Evolutionary conservation across 176 grass and related monocot genomes (phyloP).

Genomic region (Carex cristatella): DNA sequence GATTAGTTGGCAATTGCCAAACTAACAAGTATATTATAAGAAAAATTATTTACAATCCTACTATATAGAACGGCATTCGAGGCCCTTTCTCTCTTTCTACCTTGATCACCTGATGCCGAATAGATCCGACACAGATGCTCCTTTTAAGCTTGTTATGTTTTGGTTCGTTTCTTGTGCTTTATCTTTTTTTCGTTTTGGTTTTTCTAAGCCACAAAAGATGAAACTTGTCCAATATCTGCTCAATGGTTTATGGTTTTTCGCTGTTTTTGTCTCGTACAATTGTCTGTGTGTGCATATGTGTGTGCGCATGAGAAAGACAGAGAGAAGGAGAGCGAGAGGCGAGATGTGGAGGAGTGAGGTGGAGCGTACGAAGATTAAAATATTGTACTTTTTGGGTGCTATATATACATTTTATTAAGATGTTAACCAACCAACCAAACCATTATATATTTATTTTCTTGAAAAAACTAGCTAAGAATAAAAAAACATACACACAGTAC

Average conservation of each 20-base stretch:
- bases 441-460: not conserved
- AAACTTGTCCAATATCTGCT: not conserved
- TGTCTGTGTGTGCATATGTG: no score
- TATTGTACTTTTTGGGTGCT: not conserved
- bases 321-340: not conserved
- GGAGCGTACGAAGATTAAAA: not conserved
- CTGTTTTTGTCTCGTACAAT: not conserved
- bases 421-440: not conserved
- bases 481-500: not conserved
- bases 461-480: not conserved
- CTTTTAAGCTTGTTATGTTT: not conserved
- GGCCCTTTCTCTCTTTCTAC: no score
- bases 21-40: no score
- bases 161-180: not conserved
- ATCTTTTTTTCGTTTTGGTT: not conserved
- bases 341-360: not conserved
- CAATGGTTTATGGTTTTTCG: not conserved
- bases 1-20: no score
- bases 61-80: no score
- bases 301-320: no score
- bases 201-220: not conserved
- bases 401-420: not conserved
- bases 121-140: not conserved
- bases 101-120: not conserved
- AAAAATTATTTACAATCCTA: no score